These are phyloP conservation scores for Rutstroemia sp. DNA, from an alignment of 2,329 filamentous ascomycete species.

Conservation along the genomic window DNA sequence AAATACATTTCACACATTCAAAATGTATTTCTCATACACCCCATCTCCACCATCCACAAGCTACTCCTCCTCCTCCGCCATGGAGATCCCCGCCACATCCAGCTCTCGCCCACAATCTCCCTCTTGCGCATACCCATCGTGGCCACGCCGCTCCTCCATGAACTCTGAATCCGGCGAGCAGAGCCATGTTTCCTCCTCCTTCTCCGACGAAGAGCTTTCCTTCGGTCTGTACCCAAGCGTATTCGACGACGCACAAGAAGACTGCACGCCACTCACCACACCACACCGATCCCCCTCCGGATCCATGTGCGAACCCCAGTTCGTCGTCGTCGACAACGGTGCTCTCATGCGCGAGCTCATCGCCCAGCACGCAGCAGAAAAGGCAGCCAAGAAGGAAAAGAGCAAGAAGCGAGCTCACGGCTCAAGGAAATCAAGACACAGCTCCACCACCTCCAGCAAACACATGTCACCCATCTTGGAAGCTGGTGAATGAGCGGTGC, in stretches of 20 bases:
- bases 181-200: slow-evolving; percentile 25
- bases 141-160: slow-evolving; percentile 48
- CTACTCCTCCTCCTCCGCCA: slow-evolving; percentile 20
- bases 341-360: slow-evolving; percentile 25
- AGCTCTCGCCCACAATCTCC: slow-evolving; percentile 19
- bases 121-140: slow-evolving; percentile 49
- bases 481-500: slow-evolving; percentile 33
- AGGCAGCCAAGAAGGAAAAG: slow-evolving; percentile 25
- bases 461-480: slow-evolving; percentile 53
- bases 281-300: slow-evolving; percentile 21
- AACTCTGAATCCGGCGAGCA: slow-evolving; percentile 18
- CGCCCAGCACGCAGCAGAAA: slow-evolving; percentile 24
- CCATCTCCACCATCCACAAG: slow-evolving; percentile 21
- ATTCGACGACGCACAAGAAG: slow-evolving; percentile 41
- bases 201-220: slow-evolving; percentile 46
- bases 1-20: neutral
- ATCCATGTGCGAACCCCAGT: slow-evolving; percentile 15
- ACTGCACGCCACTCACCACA: slow-evolving; percentile 35
- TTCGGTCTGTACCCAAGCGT: slow-evolving; percentile 45
- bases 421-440: slow-evolving; percentile 26
- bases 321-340: slow-evolving; percentile 22
- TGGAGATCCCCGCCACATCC: slow-evolving; percentile 23
- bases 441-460: slow-evolving; percentile 35
- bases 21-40: slow-evolving; percentile 26
- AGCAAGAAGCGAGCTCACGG: slow-evolving; percentile 22